Conservation (phyloP, 108 stramenopile genomes). For the Pseudonitzschia multiseries region DNA sequence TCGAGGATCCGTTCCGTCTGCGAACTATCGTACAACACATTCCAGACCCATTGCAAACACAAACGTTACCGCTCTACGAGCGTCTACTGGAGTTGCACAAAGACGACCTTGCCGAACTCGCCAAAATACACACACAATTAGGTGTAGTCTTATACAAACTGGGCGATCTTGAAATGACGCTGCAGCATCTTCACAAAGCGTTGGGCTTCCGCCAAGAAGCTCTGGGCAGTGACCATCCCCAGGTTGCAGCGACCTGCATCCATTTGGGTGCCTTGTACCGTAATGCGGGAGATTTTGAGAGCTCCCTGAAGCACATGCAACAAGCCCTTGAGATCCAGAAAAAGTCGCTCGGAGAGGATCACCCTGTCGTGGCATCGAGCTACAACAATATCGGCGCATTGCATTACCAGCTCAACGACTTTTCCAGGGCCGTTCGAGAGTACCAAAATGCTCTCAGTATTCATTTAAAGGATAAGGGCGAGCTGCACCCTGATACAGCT, state of each 20-base stretch:
- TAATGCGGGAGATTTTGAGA: constrained; percentile 20
- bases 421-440: constrained; percentile 18
- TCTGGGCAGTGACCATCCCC: constrained; percentile 20
- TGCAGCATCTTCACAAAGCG: constrained; percentile 24
- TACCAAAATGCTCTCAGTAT: constrained; percentile 39
- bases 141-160: constrained; percentile 24
- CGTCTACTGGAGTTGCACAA: constrained; percentile 23
- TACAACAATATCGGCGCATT: constrained; percentile 39
- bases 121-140: constrained; percentile 23
- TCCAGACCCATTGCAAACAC: not conserved
- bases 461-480: constrained; percentile 16
- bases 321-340: constrained; percentile 24
- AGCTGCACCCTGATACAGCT: constrained; percentile 27
- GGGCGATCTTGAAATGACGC: constrained; percentile 25
- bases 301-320: constrained; percentile 19
- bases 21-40: constrained; percentile 16
- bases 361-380: constrained; percentile 30
- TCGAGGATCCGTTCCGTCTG: constrained; percentile 24
- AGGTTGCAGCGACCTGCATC: constrained; percentile 30
- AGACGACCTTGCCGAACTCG: constrained; percentile 12
- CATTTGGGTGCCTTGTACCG: constrained; percentile 29
- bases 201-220: constrained; percentile 22
- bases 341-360: constrained; percentile 14
- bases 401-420: constrained; percentile 24
- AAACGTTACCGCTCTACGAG: constrained; percentile 5